Conservation (phyloP, 192 early-diverging fungal species). For the Globomyces pollinis-pini region DNA sequence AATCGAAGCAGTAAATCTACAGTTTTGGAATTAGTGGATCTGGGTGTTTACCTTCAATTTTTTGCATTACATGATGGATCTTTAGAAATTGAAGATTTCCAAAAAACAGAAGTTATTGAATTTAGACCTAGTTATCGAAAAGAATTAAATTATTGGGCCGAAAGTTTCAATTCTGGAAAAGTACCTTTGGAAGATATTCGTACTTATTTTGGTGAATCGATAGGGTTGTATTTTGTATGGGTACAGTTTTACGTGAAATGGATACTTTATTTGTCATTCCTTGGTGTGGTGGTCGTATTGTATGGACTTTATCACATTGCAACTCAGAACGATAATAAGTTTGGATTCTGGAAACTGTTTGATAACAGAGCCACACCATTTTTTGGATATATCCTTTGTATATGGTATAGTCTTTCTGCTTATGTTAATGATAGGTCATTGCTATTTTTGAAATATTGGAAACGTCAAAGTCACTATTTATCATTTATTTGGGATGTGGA, state of each 20-base stretch:
- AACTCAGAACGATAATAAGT: not conserved
- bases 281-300: constrained; percentile 5
- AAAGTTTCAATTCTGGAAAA: too few species aligned
- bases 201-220: constrained; percentile 20
- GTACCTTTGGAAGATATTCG: constrained; percentile 12
- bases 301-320: constrained; percentile 5
- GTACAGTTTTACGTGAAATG: constrained; percentile 12
- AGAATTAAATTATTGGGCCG: too few species aligned
- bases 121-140: too few species aligned
- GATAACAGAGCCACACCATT: constrained; percentile 15
- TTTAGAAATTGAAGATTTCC: too few species aligned
- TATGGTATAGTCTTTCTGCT: too few species aligned
- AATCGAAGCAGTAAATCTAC: too few species aligned
- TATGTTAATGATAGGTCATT: too few species aligned
- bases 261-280: not conserved
- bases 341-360: constrained; percentile 3
- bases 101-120: too few species aligned
- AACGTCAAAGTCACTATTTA: constrained; percentile 11
- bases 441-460: constrained; percentile 12
- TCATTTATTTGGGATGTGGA: constrained; percentile 14
- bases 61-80: not conserved
- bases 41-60: not conserved
- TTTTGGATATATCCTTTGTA: constrained; percentile 12
- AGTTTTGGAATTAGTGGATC: too few species aligned
- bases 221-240: constrained; percentile 18